A percentile compares a stretch with the other conserved stretches of the same genome.
phyloP scores from a whole-genome alignment of 768 basidiomycete genomes.

The Lactarius pseudohatsudake region DNA sequence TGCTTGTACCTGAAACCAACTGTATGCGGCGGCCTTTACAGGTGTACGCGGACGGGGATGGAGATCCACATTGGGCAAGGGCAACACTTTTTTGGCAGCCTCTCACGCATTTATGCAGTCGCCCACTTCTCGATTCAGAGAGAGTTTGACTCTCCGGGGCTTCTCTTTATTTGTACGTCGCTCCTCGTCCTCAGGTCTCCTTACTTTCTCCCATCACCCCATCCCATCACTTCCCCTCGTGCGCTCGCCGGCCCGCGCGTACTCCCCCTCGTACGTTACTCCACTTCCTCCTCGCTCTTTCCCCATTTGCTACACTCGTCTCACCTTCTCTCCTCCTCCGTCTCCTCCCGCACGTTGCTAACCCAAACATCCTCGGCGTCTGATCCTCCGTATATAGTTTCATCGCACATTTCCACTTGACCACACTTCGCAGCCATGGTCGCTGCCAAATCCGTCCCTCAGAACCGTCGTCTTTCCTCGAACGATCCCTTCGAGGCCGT shows the following conservation, averaged over 20 bases:
- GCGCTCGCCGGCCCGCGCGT: not conserved
- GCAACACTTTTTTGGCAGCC: not conserved
- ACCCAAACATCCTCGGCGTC: not conserved
- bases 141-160: not conserved
- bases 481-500: slow-evolving; percentile 72
- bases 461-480: slow-evolving; percentile 39
- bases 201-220: not conserved
- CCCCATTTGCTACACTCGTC: not conserved
- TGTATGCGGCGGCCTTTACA: not conserved
- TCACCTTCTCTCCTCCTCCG: not conserved
- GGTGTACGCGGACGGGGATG: not conserved
- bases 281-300: not conserved
- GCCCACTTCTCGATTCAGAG: not conserved
- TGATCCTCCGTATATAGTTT: not conserved
- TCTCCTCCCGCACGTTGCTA: not conserved
- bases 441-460: slow-evolving; percentile 17
- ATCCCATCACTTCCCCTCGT: not conserved
- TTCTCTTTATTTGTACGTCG: not conserved
- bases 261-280: not conserved
- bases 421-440: slow-evolving; percentile 19
- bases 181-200: not conserved
- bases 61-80: not conserved
- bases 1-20: not conserved
- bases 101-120: not conserved
- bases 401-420: too few species aligned